These are phyloP conservation scores for Rhododendron simsii DNA, from an alignment of 148 eudicot species.

Conservation along the genomic window DNA sequence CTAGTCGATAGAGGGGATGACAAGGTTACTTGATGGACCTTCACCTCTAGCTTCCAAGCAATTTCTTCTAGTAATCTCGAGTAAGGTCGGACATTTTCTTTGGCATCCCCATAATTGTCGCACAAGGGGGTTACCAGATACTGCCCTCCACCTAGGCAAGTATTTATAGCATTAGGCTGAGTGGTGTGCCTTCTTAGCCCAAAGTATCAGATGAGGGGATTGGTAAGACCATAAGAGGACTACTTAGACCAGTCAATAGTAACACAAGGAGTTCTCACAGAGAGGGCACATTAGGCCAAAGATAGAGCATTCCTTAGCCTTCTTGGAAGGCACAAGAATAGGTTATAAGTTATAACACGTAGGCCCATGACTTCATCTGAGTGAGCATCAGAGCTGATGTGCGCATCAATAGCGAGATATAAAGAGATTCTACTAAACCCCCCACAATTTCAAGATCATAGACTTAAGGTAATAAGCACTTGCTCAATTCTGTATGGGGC, in stretches of 20 bases:
- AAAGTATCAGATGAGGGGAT: not conserved
- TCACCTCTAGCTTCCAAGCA: not conserved
- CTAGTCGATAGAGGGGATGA: not conserved
- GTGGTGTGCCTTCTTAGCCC: not conserved
- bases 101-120: not conserved
- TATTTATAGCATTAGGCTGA: not conserved
- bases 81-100: not conserved
- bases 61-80: not conserved
- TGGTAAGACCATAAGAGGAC: not conserved
- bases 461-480: not conserved
- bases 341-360: not conserved
- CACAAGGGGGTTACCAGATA: not conserved
- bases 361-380: not conserved
- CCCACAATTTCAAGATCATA: not conserved
- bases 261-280: not conserved
- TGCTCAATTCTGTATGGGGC: not conserved
- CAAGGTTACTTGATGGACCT: not conserved
- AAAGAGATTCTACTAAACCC: not conserved
- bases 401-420: not conserved
- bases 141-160: not conserved
- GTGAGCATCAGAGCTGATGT: not conserved
- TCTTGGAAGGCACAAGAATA: not conserved
- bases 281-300: not conserved
- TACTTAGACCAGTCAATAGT: not conserved
- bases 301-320: not conserved